Percentiles rank a stretch among this genome's conserved stretches.
phyloP scores from a whole-genome alignment of 306 rosid genomes.

The Cicer pinnatifidum region DNA sequence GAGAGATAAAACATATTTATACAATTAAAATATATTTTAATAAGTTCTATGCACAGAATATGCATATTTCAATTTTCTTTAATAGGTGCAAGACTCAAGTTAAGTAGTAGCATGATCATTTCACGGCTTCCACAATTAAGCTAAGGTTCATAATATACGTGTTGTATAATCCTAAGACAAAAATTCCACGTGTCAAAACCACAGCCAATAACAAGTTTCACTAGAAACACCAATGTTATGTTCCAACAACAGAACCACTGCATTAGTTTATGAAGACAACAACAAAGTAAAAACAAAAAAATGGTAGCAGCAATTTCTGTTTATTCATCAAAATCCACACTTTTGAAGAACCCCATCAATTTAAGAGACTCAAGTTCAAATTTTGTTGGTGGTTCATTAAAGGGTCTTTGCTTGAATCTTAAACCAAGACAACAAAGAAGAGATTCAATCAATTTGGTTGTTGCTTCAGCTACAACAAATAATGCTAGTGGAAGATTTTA shows the following conservation, averaged over 20 bases:
- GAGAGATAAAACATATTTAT: too few relatives aligned
- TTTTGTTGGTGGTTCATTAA: conserved; percentile 58
- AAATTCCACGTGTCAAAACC: conserved; percentile 78
- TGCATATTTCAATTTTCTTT: too few relatives aligned
- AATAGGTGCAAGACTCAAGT: too few relatives aligned
- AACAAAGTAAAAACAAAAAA: conserved; percentile 41
- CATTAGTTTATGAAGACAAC: conserved; percentile 6
- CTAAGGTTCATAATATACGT: conserved; percentile 45
- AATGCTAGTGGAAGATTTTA: conserved; percentile 71
- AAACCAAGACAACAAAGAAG: conserved; percentile 58
- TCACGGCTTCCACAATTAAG: conserved; percentile 53
- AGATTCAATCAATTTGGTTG: conserved; percentile 54
- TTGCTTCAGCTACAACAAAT: conserved; percentile 58
- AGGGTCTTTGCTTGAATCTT: conserved; percentile 53
- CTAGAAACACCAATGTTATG: conserved; percentile 8
- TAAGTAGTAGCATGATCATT: too few relatives aligned
- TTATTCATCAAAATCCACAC: conserved; percentile 64
- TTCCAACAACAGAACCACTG: not conserved
- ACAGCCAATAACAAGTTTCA: conserved; percentile 51
- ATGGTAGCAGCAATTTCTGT: conserved; percentile 64
- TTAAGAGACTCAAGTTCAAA: conserved; percentile 51
- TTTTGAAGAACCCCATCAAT: conserved; percentile 57
- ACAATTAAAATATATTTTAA: too few relatives aligned
- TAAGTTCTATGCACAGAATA: too few relatives aligned
- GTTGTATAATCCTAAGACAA: conserved; percentile 44